Conservation (phyloP, 768 basidiomycete species). For the Termitomyces sp. region DNA sequence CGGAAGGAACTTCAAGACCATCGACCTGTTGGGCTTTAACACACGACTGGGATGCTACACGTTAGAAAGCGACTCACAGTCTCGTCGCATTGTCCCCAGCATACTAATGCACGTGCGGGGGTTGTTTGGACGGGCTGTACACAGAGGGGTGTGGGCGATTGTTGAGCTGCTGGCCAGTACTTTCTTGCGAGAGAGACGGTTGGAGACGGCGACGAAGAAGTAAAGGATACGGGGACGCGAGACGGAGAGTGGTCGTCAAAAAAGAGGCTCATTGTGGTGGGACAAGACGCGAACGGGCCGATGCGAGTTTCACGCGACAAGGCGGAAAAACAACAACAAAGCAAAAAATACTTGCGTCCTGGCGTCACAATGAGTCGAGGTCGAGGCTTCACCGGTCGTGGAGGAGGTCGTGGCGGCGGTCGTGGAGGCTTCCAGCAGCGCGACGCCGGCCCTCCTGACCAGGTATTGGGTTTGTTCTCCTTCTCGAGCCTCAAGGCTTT, state of each 20-base stretch:
- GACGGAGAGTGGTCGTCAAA: slow-evolving; percentile 23
- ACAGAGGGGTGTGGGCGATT: slow-evolving; percentile 16
- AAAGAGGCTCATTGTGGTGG: slow-evolving; percentile 27
- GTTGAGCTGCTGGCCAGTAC: slow-evolving; percentile 28
- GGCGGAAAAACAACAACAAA: slow-evolving; percentile 16
- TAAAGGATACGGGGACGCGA: slow-evolving; percentile 28
- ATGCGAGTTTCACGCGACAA: slow-evolving; percentile 8
- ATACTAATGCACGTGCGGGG: slow-evolving; percentile 21
- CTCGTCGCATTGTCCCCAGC: slow-evolving; percentile 35
- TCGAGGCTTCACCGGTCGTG: slow-evolving; percentile 50
- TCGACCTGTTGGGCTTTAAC: slow-evolving; percentile 23
- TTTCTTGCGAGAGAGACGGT: slow-evolving; percentile 28
- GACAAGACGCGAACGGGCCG: slow-evolving; percentile 9
- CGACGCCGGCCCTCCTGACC: slow-evolving; percentile 77
- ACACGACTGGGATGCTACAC: background rate
- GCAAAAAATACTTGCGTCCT: slow-evolving; percentile 10
- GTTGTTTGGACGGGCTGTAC: slow-evolving; percentile 14
- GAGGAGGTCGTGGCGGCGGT: slow-evolving; percentile 64
- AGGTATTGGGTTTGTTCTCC: slow-evolving; percentile 61
- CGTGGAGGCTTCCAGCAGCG: slow-evolving; percentile 71
- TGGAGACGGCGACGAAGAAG: slow-evolving; percentile 18
- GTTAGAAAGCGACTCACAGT: slow-evolving; percentile 31
- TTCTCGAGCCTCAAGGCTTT: background rate
- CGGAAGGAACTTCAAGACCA: slow-evolving; percentile 38
- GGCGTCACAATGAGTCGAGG: slow-evolving; percentile 17